These are phyloP conservation scores for Solanum aculeatissimum DNA, from an alignment of 305 asterid genomes.

Conservation along the genomic window DNA sequence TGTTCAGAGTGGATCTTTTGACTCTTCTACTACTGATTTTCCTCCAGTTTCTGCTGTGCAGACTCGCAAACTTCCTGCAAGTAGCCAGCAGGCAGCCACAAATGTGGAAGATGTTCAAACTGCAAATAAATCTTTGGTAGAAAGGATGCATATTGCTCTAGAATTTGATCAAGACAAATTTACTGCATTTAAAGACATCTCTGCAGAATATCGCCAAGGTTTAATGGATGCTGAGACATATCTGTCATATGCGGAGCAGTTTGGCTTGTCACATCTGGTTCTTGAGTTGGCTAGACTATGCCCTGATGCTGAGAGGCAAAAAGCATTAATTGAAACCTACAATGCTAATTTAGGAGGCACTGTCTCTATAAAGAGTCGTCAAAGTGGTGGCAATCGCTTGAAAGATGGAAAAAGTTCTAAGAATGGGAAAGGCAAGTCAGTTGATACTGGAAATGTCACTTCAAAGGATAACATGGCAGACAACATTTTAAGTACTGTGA, in stretches of 20 bases:
- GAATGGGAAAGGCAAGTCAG: constrained; percentile 53
- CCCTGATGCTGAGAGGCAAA: constrained; percentile 74
- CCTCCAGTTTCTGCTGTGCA: constrained; percentile 82
- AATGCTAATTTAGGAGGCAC: constrained; percentile 28
- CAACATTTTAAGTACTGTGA: constrained; percentile 38
- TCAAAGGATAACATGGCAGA: constrained; percentile 39
- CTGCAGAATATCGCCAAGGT: constrained; percentile 72
- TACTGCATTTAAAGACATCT: constrained; percentile 58
- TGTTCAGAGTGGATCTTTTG: constrained; percentile 31
- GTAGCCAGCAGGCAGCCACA: constrained; percentile 19
- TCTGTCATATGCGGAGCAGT: constrained; percentile 62
- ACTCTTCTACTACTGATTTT: constrained; percentile 38
- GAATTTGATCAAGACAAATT: constrained; percentile 67
- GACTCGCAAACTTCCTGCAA: constrained; percentile 23
- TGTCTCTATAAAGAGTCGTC: constrained; percentile 24
- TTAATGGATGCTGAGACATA: constrained; percentile 66
- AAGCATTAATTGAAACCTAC: constrained; percentile 60
- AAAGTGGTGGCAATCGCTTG: constrained; percentile 13
- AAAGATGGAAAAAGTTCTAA: constrained; percentile 29
- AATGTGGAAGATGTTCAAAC: constrained; percentile 56
- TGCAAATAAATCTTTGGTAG: constrained; percentile 82
- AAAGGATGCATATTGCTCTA: constrained; percentile 66
- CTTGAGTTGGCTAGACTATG: constrained; percentile 73
- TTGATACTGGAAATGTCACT: constrained; percentile 24
- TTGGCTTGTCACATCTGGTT: constrained; percentile 90